Evolutionary conservation across 768 basidiomycete species (phyloP).

Genomic region (Phanerochaete sordida): DNA sequence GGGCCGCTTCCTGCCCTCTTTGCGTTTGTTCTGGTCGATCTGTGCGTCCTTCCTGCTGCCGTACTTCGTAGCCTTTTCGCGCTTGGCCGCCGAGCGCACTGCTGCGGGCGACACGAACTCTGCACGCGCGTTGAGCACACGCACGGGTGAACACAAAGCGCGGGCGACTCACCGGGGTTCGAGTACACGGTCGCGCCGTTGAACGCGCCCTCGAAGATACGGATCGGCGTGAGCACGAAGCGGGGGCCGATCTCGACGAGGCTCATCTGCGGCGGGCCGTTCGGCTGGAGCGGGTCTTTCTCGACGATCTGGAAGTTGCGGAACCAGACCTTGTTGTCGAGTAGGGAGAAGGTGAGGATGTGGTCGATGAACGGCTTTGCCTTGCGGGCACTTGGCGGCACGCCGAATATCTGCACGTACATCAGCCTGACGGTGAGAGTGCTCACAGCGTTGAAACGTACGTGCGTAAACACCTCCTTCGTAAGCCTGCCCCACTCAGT

Average conservation of each 20-base stretch:
- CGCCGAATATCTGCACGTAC: slow-evolving; percentile 79
- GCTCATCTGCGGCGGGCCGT: slow-evolving; percentile 80
- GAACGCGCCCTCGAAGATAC: slow-evolving; percentile 98
- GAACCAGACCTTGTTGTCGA: slow-evolving; percentile 98
- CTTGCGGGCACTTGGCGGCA: slow-evolving; percentile 85
- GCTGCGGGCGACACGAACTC: slow-evolving; percentile 92
- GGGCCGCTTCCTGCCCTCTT: slow-evolving; percentile 55
- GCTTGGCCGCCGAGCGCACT: slow-evolving; percentile 63
- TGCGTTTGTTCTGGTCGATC: slow-evolving; percentile 59
- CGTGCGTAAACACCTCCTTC: slow-evolving; percentile 94
- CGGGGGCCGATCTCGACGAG: slow-evolving; percentile 96
- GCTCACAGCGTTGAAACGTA: slow-evolving; percentile 34
- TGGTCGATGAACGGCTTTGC: slow-evolving; percentile 99
- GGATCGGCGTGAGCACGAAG: slow-evolving; percentile 95
- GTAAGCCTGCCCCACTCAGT: slow-evolving; percentile 82
- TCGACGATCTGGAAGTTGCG: slow-evolving; percentile 98
- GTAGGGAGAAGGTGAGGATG: slow-evolving; percentile 91
- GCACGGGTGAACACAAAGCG: slow-evolving; percentile 8
- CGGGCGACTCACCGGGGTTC: slow-evolving; percentile 48
- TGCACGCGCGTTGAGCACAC: slow-evolving; percentile 23
- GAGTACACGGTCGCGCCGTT: slow-evolving; percentile 92
- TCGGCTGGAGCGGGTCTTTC: slow-evolving; percentile 88
- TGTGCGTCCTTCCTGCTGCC: slow-evolving; percentile 77
- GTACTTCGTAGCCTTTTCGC: slow-evolving; percentile 80
- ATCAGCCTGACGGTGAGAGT: not conserved